These are phyloP conservation scores for Musa beccarii DNA, from an alignment of 176 grass and related monocot species.

Conservation along the genomic window DNA sequence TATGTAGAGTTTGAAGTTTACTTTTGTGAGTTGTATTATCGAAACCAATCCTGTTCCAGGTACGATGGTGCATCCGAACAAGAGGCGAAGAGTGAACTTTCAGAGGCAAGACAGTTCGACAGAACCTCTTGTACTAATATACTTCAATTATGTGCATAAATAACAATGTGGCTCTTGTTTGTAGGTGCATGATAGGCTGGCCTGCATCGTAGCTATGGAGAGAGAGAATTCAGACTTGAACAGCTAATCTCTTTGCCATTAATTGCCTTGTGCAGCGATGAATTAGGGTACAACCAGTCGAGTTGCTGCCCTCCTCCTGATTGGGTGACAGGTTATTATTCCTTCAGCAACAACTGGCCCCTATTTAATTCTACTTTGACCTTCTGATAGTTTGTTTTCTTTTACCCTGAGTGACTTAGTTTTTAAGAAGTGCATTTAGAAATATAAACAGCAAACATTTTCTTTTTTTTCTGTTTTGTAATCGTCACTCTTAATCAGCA, in stretches of 20 bases:
- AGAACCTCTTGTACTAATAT: not conserved
- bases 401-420: no score
- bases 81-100: slow-evolving; percentile 47
- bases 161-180: not conserved
- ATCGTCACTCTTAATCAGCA: no score
- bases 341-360: not conserved
- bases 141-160: not conserved
- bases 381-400: no score
- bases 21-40: slow-evolving; percentile 4
- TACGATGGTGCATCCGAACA: slow-evolving; percentile 43
- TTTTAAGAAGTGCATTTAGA: no score
- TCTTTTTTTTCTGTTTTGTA: no score
- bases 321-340: no score
- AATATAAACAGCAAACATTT: no score
- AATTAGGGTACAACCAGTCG: not conserved
- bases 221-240: slow-evolving; percentile 58
- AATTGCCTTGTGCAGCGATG: not conserved
- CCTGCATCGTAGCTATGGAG: slow-evolving; percentile 72
- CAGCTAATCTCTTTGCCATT: slow-evolving; percentile 12
- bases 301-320: no score
- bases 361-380: no score
- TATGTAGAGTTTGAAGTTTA: not conserved
- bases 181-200: slow-evolving; percentile 82
- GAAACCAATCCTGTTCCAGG: slow-evolving; percentile 34
- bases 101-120: slow-evolving; percentile 32